A percentile compares a stretch with the other conserved stretches of the same genome.
Evolutionary conservation across 2,329 filamentous ascomycete species (phyloP).

Genomic region (Aureobasidium sp.): DNA sequence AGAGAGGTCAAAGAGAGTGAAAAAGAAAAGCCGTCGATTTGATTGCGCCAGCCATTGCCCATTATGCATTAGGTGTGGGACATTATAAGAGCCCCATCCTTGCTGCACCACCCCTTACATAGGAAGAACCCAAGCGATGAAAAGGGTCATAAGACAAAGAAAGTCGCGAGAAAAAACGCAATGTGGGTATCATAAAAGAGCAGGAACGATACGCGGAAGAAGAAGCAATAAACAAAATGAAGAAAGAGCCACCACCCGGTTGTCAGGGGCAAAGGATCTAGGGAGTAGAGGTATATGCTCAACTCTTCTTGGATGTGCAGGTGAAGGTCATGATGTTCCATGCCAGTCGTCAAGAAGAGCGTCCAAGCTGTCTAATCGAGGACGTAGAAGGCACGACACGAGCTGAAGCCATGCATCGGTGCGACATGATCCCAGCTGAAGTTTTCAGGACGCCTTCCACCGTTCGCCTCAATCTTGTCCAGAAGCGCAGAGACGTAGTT

Average conservation of each 20-base stretch:
- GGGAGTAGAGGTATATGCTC: not conserved
- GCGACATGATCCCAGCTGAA: conserved; percentile 4
- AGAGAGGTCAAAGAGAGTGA: not conserved
- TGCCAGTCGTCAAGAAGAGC: not conserved
- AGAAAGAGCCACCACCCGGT: not conserved
- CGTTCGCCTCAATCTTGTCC: not conserved
- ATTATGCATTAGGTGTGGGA: not conserved
- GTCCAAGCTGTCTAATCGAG: conserved; percentile 2
- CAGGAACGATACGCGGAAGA: not conserved
- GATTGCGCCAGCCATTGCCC: not conserved
- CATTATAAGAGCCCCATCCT: not conserved
- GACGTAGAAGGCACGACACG: not conserved
- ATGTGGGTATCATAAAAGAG: not conserved
- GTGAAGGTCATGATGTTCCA: no score
- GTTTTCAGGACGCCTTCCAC: not conserved
- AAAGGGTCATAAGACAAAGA: not conserved
- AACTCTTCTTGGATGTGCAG: not conserved
- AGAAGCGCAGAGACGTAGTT: not conserved
- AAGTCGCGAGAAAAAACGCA: not conserved
- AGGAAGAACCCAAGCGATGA: not conserved
- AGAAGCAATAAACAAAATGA: not conserved
- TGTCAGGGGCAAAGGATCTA: not conserved
- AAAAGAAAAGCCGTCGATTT: not conserved
- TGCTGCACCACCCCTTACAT: not conserved
- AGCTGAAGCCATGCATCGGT: not conserved